Percentiles rank a stretch among this genome's conserved stretches.
phyloP scores from a whole-genome alignment of 768 basidiomycete genomes.

The Suillus cothurnatus region DNA sequence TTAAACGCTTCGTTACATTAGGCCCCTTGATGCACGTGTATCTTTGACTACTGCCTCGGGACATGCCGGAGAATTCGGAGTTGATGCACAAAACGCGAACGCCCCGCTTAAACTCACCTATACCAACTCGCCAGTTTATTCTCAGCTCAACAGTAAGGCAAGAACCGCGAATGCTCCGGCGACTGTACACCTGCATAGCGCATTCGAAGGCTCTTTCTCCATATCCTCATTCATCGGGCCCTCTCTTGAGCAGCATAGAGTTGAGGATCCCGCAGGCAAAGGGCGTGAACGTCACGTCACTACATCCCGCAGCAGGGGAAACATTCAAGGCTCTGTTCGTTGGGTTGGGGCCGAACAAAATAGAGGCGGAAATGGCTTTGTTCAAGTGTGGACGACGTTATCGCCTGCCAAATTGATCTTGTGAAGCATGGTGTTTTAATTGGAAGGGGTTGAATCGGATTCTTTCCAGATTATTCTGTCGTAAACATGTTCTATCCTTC shows the following conservation, averaged over 20 bases:
- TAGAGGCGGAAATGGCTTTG: not conserved
- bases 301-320: not conserved
- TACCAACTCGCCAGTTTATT: slow-evolving; percentile 36
- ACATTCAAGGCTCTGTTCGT: slow-evolving; percentile 7
- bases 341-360: not conserved
- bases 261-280: slow-evolving; percentile 2
- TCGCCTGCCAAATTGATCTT: slow-evolving; percentile 9
- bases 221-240: slow-evolving; percentile 23
- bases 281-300: slow-evolving; percentile 3
- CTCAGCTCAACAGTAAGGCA: slow-evolving; percentile 31
- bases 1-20: slow-evolving; percentile 8
- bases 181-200: slow-evolving; percentile 32
- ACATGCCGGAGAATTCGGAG: slow-evolving; percentile 34
- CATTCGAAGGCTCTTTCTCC: slow-evolving; percentile 43
- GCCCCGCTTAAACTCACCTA: slow-evolving; percentile 31
- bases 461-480: not conserved
- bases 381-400: slow-evolving; percentile 1
- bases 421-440: not conserved
- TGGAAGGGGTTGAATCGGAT: not conserved
- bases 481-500: not conserved
- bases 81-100: slow-evolving; percentile 38
- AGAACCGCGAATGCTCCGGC: slow-evolving; percentile 39
- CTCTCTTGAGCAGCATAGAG: slow-evolving; percentile 8
- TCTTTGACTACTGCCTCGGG: slow-evolving; percentile 9
- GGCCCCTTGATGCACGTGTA: slow-evolving; percentile 22